These are phyloP conservation scores for Rhodamnia argentea DNA, from an alignment of 345 rosid genomes.

Conservation along the genomic window DNA sequence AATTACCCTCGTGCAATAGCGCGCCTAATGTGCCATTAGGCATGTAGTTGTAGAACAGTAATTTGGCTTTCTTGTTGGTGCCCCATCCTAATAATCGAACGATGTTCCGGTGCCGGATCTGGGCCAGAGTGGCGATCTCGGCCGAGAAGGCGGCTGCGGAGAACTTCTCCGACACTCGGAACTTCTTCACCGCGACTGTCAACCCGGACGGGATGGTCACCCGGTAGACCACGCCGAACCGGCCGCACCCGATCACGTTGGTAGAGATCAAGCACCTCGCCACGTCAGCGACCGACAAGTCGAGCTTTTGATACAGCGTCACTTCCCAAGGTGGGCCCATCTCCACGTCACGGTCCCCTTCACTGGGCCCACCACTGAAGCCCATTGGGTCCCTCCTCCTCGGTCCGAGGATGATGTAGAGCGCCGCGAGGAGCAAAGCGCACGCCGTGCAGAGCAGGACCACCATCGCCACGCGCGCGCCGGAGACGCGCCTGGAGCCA, in stretches of 20 bases:
- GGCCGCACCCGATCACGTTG: constrained; percentile 66
- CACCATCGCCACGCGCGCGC: constrained; percentile 51
- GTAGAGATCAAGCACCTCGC: constrained; percentile 33
- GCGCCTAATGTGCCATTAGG: constrained; percentile 54
- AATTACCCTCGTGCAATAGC: constrained; percentile 41
- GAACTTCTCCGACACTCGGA: constrained; percentile 33
- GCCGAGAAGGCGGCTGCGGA: constrained; percentile 63
- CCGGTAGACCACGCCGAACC: constrained; percentile 74
- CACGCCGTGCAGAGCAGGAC: constrained; percentile 55
- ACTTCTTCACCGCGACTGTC: constrained; percentile 58
- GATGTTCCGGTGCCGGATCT: constrained; percentile 85
- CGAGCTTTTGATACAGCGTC: constrained; percentile 73
- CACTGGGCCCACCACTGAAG: constrained; percentile 22
- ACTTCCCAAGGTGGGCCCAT: constrained; percentile 80
- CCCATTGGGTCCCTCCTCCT: constrained; percentile 16
- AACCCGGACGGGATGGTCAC: constrained; percentile 42
- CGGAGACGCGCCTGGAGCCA: constrained; percentile 4
- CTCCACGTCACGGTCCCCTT: constrained; percentile 30
- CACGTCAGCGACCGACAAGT: constrained; percentile 61
- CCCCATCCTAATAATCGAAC: constrained; percentile 79
- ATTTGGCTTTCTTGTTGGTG: constrained; percentile 50
- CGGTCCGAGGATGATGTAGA: constrained; percentile 46
- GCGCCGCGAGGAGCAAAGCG: constrained; percentile 52
- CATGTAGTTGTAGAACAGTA: constrained; percentile 67
- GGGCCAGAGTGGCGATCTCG: constrained; percentile 62